A percentile compares a stretch with the other conserved stretches of the same genome.
Conservation (phyloP, 805 yeast species). For the Wickerhamiella parazyma region DNA sequence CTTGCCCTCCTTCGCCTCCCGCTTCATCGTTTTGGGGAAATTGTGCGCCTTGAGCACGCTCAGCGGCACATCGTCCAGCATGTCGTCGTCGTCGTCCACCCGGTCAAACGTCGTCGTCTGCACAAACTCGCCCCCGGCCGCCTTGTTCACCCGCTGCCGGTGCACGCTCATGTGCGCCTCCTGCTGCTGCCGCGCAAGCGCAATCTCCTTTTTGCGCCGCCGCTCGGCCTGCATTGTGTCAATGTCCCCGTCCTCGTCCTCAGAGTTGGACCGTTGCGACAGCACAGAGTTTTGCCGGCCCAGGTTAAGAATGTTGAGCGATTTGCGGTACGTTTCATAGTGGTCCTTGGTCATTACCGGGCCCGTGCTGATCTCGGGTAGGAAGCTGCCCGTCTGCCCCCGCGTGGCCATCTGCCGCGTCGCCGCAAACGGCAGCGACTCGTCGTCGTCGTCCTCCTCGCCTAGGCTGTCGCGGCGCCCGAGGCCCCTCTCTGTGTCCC, state of each 20-base stretch:
- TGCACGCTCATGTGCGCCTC: constrained; percentile 30
- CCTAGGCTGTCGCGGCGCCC: not conserved
- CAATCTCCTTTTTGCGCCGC: constrained; percentile 15
- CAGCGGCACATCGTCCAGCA: constrained; percentile 30
- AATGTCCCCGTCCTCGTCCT: constrained; percentile 31
- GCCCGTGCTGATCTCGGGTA: constrained; percentile 14
- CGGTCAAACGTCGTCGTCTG: constrained; percentile 8
- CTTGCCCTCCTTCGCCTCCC: no score
- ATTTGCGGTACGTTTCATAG: constrained; percentile 20
- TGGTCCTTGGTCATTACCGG: constrained; percentile 19
- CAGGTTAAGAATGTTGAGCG: constrained; percentile 13
- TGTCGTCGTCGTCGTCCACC: constrained; percentile 25
- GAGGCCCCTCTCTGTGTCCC: not conserved
- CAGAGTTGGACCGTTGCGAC: constrained; percentile 13
- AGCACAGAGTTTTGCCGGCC: constrained; percentile 13
- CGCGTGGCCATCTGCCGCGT: constrained; percentile 17
- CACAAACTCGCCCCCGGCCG: constrained; percentile 18
- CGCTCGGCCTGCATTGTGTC: constrained; percentile 26
- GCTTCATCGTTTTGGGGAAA: constrained; percentile 20
- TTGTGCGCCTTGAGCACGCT: constrained; percentile 30
- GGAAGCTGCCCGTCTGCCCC: constrained; percentile 13
- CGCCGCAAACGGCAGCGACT: constrained; percentile 19
- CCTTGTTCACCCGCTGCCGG: constrained; percentile 30
- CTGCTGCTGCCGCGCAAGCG: constrained; percentile 24
- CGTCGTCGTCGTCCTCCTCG: constrained; percentile 15